Percentiles rank a stretch among this genome's conserved stretches.
Conservation (phyloP, 306 rosid species). For the Spatholobus suberectus region DNA sequence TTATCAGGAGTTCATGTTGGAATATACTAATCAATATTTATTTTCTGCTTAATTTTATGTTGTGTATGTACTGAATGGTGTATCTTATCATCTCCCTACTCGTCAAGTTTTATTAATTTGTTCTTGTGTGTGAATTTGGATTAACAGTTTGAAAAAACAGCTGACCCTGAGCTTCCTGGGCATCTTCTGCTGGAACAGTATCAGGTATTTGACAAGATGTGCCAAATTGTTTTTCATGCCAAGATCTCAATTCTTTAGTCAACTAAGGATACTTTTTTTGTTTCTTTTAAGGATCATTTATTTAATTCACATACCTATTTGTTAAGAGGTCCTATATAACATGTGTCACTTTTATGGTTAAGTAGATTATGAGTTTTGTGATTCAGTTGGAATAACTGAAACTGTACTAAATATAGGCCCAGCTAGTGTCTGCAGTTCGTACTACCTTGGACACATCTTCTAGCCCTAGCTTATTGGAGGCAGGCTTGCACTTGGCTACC, state of each 20-base stretch:
- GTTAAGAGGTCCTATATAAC: slow-evolving; percentile 7
- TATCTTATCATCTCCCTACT: slow-evolving; percentile 21
- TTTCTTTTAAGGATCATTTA: slow-evolving; percentile 17
- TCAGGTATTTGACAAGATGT: slow-evolving; percentile 65
- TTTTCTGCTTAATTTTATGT: slow-evolving; percentile 21
- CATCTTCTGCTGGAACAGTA: slow-evolving; percentile 93
- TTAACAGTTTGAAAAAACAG: slow-evolving; percentile 73
- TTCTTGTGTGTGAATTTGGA: slow-evolving; percentile 49
- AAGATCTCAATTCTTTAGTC: slow-evolving; percentile 9
- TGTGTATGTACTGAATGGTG: background rate
- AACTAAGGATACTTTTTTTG: background rate
- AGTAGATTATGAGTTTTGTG: slow-evolving; percentile 31
- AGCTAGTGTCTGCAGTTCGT: slow-evolving; percentile 95
- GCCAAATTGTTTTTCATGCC: slow-evolving; percentile 5
- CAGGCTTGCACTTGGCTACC: slow-evolving; percentile 95
- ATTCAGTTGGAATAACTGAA: slow-evolving; percentile 42
- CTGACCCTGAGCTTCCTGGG: slow-evolving; percentile 97
- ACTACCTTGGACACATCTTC: slow-evolving; percentile 87
- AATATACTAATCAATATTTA: slow-evolving; percentile 8
- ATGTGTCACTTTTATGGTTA: slow-evolving; percentile 27
- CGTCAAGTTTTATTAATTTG: slow-evolving; percentile 37
- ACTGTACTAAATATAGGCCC: slow-evolving; percentile 71
- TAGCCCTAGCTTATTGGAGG: slow-evolving; percentile 94
- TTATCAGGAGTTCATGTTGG: slow-evolving; percentile 16
- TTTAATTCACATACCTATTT: slow-evolving; percentile 15